Percentiles rank a stretch among this genome's conserved stretches.
phyloP scores from a whole-genome alignment of 129 eudicot genomes.

The Kitagawia praeruptora region DNA sequence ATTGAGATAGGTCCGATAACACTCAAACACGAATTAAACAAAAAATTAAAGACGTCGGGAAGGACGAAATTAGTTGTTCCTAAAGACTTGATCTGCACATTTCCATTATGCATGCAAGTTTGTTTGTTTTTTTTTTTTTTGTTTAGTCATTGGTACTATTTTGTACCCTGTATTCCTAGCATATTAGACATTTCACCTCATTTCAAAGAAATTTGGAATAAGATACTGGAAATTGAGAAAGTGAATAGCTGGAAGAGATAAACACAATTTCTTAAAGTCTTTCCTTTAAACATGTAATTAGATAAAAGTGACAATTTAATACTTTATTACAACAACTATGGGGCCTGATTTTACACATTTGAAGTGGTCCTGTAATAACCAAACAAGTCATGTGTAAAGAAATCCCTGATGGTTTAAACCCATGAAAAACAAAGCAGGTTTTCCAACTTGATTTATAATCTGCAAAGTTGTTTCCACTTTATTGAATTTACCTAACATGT shows the following conservation, averaged over 20 bases:
- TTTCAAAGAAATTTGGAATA: background rate
- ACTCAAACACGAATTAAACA: background rate
- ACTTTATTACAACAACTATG: background rate
- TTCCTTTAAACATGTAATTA: background rate
- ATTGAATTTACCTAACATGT: constrained; percentile 40
- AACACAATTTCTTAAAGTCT: constrained; percentile 6
- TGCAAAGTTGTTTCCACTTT: constrained; percentile 63
- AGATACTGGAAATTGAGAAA: background rate
- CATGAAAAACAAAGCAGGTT: constrained; percentile 15
- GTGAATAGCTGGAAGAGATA: background rate
- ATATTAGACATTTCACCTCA: background rate
- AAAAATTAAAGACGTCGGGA: too few species aligned
- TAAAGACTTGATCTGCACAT: background rate
- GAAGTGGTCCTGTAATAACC: constrained; percentile 36
- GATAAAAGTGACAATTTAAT: background rate
- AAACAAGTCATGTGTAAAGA: constrained; percentile 24
- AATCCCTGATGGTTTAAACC: constrained; percentile 23
- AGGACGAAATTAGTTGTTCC: background rate
- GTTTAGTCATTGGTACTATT: background rate
- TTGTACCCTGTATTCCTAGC: background rate
- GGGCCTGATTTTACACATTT: constrained; percentile 8
- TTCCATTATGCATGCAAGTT: background rate
- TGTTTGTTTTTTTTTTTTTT: background rate
- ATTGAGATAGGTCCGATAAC: background rate
- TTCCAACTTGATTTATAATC: constrained; percentile 38